These are phyloP conservation scores for Salisapilia sapeloensis DNA, from an alignment of 352 stramenopile species.

Conservation along the genomic window DNA sequence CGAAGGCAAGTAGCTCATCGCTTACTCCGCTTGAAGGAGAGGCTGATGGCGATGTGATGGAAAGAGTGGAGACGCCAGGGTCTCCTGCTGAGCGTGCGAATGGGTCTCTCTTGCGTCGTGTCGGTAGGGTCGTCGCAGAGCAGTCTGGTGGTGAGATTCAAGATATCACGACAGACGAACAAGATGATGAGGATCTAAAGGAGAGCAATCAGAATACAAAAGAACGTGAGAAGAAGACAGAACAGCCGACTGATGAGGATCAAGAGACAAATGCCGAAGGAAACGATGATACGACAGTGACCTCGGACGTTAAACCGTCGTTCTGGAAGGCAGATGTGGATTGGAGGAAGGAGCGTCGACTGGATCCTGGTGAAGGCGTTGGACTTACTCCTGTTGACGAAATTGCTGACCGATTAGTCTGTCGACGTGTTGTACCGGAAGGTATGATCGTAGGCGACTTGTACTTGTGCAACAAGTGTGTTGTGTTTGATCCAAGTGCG, in stretches of 20 bases:
- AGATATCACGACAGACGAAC: conserved; percentile 51
- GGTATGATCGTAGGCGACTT: conserved; percentile 47
- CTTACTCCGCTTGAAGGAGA: too few species aligned
- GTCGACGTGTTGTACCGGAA: conserved; percentile 56
- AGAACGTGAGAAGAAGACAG: conserved; percentile 2
- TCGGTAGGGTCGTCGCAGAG: conserved; percentile 52
- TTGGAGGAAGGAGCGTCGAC: conserved; percentile 21
- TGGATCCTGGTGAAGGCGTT: conserved; percentile 52
- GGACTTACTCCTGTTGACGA: conserved; percentile 36
- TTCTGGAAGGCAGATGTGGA: conserved; percentile 11
- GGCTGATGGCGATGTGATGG: too few species aligned
- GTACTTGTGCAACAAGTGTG: conserved; percentile 38
- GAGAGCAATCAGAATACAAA: conserved; percentile 2
- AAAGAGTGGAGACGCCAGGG: too few species aligned
- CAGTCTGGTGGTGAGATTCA: conserved; percentile 60
- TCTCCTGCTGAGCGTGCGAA: conserved; percentile 8
- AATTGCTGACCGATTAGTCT: conserved; percentile 39
- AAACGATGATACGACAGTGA: conserved; percentile 1
- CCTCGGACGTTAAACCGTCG: not conserved
- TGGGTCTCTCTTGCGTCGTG: conserved; percentile 34
- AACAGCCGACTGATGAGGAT: conserved; percentile 1
- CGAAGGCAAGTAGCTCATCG: too few species aligned
- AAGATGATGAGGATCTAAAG: conserved; percentile 3
- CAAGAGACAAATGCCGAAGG: not conserved
- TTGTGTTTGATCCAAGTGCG: conserved; percentile 34